Evolutionary conservation across 371 early-diverging fungal species (phyloP).

Genomic region (Cokeromyces recurvatus): DNA sequence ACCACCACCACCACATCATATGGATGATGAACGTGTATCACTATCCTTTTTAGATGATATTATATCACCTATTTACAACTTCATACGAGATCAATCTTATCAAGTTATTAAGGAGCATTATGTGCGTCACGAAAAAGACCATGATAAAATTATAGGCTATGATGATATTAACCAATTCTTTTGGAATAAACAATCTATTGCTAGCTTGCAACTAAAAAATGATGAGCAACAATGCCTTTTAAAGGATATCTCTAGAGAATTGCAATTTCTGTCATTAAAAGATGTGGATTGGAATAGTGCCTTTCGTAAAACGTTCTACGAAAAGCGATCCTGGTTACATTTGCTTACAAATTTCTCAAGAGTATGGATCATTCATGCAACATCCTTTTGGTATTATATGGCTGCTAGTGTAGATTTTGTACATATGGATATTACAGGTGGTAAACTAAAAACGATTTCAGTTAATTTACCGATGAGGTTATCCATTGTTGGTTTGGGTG

Average conservation of each 20-base stretch:
- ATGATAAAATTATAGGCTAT: slow-evolving; percentile 77
- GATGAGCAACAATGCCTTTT: slow-evolving; percentile 24
- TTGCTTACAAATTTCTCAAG: slow-evolving; percentile 80
- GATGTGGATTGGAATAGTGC: slow-evolving; percentile 67
- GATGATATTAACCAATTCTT: slow-evolving; percentile 89
- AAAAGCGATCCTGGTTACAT: slow-evolving; percentile 81
- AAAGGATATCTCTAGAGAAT: slow-evolving; percentile 57
- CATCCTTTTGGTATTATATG: slow-evolving; percentile 80
- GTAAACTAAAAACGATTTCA: too few species aligned
- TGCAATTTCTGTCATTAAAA: slow-evolving; percentile 56
- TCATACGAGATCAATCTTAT: slow-evolving; percentile 73
- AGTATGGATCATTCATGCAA: slow-evolving; percentile 81
- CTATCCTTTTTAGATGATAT: slow-evolving; percentile 56
- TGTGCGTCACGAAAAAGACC: slow-evolving; percentile 78
- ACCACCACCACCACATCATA: too few species aligned
- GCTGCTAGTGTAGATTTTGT: slow-evolving; percentile 69
- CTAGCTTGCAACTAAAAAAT: slow-evolving; percentile 54
- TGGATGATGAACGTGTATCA: too few species aligned
- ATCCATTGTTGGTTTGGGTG: slow-evolving; percentile 69
- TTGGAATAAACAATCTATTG: slow-evolving; percentile 70
- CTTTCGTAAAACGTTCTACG: slow-evolving; percentile 81
- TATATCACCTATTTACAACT: slow-evolving; percentile 74
- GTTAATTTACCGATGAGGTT: slow-evolving; percentile 45
- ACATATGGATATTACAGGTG: not conserved
- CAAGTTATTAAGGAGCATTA: slow-evolving; percentile 69